A percentile compares a stretch with the other conserved stretches of the same genome.
Conservation (phyloP, 768 basidiomycete genomes). For the Suillus hirtellus region DNA sequence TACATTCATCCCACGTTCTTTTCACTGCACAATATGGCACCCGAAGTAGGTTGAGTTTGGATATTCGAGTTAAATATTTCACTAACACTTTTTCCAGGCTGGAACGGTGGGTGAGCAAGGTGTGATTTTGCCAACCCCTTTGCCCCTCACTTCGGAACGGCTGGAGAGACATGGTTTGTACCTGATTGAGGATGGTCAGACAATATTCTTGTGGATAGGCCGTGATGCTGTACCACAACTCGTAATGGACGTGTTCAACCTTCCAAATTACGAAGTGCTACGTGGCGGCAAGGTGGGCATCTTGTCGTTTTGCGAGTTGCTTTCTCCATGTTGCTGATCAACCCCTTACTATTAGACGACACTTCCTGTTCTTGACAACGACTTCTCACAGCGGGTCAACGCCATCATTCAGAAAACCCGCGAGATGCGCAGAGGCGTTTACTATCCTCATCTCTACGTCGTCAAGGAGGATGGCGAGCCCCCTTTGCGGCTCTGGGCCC, state of each 20-base stretch:
- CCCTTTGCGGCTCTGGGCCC: conserved; percentile 90
- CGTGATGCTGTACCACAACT: conserved; percentile 97
- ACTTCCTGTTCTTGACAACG: conserved; percentile 86
- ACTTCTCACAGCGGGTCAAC: conserved; percentile 94
- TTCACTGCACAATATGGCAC: conserved; percentile 93
- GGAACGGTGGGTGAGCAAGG: conserved; percentile 91
- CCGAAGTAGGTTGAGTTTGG: conserved; percentile 57
- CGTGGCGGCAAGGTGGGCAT: conserved; percentile 86
- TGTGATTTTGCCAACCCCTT: conserved; percentile 80
- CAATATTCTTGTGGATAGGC: conserved; percentile 98
- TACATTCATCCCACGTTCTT: conserved; percentile 97
- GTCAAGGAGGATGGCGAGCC: conserved; percentile 99
- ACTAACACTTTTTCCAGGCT: conserved; percentile 48
- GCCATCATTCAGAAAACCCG: conserved; percentile 93
- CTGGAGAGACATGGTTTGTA: conserved; percentile 94
- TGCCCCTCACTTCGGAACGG: conserved; percentile 93
- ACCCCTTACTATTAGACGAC: conserved; percentile 57
- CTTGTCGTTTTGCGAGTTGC: not conserved
- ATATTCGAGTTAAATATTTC: not conserved
- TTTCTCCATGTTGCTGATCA: conserved; percentile 7
- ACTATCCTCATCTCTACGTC: conserved; percentile 91
- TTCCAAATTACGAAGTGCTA: conserved; percentile 84
- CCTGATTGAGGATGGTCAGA: conserved; percentile 97
- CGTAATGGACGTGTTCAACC: conserved; percentile 89
- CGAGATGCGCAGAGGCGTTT: conserved; percentile 90